Evolutionary conservation across 345 rosid genomes (phyloP).

Genomic region (Atalantia buxifolia): DNA sequence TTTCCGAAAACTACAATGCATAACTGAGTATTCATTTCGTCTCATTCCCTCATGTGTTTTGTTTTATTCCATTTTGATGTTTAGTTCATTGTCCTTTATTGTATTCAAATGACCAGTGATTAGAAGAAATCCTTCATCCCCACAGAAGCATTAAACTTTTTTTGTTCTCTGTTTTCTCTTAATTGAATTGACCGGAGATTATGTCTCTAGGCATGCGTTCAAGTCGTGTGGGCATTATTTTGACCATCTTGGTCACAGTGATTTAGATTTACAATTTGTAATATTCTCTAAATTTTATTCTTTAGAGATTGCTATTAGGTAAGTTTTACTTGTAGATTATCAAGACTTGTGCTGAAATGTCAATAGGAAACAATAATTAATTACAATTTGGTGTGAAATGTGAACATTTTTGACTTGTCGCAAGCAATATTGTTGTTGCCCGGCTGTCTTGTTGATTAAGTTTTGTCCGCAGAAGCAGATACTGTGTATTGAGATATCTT

Average conservation of each 20-base stretch:
- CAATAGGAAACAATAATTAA: not conserved
- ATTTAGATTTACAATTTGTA: constrained; percentile 5
- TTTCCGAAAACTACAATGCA: constrained; percentile 3
- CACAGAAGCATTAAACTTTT: not conserved
- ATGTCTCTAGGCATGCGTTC: not conserved
- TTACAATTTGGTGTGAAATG: not conserved
- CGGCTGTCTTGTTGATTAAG: constrained; percentile 2
- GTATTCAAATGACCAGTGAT: not conserved
- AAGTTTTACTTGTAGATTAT: not conserved
- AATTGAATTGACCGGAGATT: not conserved
- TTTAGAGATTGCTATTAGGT: not conserved
- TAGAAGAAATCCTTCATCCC: not conserved
- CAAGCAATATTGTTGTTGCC: not conserved
- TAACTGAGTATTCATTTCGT: not conserved
- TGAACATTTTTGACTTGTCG: constrained; percentile 16
- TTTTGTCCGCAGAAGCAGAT: not conserved
- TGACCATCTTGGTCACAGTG: constrained; percentile 1
- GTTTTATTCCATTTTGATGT: not conserved
- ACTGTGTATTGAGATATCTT: not conserved
- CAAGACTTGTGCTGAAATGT: not conserved
- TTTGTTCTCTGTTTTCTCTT: not conserved
- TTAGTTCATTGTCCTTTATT: not conserved
- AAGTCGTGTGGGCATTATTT: not conserved
- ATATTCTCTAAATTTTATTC: not conserved
- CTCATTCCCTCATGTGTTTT: not conserved